Conservation (phyloP, 73 alveolate species). For the Paramecium tetraurelia region DNA sequence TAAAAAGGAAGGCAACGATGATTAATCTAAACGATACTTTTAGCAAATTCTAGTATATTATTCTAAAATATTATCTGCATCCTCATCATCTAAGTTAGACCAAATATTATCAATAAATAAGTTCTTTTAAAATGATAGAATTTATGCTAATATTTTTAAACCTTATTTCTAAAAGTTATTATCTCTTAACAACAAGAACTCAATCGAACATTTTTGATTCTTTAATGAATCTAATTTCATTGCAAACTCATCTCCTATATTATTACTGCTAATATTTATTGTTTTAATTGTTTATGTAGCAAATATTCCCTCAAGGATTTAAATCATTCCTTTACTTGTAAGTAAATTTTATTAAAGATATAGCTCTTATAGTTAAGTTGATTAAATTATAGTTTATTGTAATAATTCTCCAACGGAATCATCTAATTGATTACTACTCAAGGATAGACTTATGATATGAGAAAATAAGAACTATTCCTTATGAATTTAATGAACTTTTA, state of each 20-base stretch:
- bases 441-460: not conserved
- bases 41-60: not conserved
- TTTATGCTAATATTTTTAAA: not conserved
- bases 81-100: not conserved
- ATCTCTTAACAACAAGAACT: not conserved
- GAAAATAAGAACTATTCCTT: not conserved
- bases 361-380: not conserved
- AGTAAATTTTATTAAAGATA: not conserved
- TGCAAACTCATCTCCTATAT: not conserved
- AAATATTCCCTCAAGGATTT: not conserved
- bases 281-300: not conserved
- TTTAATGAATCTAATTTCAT: not conserved
- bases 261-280: not conserved
- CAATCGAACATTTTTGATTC: not conserved
- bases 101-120: slow-evolving; percentile 17
- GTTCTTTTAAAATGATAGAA: not conserved
- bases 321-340: not conserved
- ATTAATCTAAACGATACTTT: not conserved
- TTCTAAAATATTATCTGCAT: not conserved
- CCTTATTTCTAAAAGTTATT: not conserved
- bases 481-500: not conserved
- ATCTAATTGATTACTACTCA: not conserved
- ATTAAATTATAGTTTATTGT: not conserved
- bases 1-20: not conserved
- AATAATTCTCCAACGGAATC: not conserved